Base-by-base conservation (phyloP, 2,329 filamentous ascomycete species). In the Sporothrix euskadiensis region DNA sequence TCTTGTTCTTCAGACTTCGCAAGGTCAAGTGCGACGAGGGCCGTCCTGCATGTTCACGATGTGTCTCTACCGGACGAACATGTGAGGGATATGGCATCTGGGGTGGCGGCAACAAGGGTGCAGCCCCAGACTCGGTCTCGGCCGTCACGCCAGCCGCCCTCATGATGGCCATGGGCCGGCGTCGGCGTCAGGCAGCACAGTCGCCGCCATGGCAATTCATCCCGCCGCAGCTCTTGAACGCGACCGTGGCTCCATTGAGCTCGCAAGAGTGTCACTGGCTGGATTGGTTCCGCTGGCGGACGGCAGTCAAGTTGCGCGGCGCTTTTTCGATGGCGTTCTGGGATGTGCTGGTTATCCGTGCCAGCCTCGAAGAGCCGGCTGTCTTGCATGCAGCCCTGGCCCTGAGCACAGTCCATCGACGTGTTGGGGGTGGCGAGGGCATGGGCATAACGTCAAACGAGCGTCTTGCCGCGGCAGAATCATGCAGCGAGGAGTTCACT, bases 1-100 rank as follows among this genome's bases (percentile, higher is more conserved):
- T 12, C n/a, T 19, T 2, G 2, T 5, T 16, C 52, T 1, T 2
- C 32, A 70, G 68, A 19, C 49, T 30, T 19, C 68, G 68, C 8
- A 70, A 70, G 22, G 47, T 59, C 68, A 70, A 70, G 54, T 70
- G 68, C 52, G 68, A 70, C 7, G 68, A 70, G 57, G 68, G 68
- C 3, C 54, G 54, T 22, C 68, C 68, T 4, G 32, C 68, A 9
- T 70, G 68, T 35, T 39, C 52, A n/a, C 49, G 68, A 47, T 70
- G 68, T 22, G 49, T 52, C 2, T 70, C 68, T 3, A 59, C 49
- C 5, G 52, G 68, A 4, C 52, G 68, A 12, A 54, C 30, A 14
- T 70, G 68, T 39, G 44, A 59, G n/a, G 68, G 68, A 22, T 70
- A 70, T 7, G 68, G 68, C 19, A 52, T 70, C 7, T 70, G 68